Base-by-base conservation (phyloP, 768 basidiomycete genomes). In the Boletus eberwhitei region DNA sequence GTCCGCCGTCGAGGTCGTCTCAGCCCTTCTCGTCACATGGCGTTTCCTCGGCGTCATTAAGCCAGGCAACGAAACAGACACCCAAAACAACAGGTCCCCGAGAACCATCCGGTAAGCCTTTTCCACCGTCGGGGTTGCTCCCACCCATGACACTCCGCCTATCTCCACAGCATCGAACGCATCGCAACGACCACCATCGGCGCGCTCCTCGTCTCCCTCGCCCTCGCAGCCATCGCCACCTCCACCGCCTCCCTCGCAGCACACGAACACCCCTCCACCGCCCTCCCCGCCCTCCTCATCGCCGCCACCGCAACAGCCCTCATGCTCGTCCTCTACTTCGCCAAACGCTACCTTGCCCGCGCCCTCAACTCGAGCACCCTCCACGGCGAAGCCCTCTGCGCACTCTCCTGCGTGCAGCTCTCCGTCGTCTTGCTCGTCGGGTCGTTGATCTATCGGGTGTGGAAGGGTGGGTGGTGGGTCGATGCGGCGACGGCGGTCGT, bases 401-500 rank as follows among this genome's bases (percentile, higher is more conserved):
- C 75, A 0, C 70, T 79, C n/a, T 70, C 67, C 19, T 79, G 77
- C 59, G 66, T 71, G 24, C 70, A 79, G 45, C 70, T 79, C 32
- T 77, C 74, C 3, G 35, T 65, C 26, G 75, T 79, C 1, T 60
- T 79, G n/a, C 74, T 79, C 55, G 41, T 73, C 5, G 78, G 78
- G 1, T 69, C 71, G 11, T 45, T 76, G 42, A 59, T 78, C 21
- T 77, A 64, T 47, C 59, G 69, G 13, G 58, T 72, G 5, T 75
- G 77, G 76, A 51, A 59, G 2, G 72, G 72, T 19, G 78, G 76
- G 0, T 78, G 78, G 77, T 79, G 78, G 77, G 64, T 78, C 13
- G 55, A 59, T 26, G 7, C 40, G 2, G 52, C 40, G 17, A 54
- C 52, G 2, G 46, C 53, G 21, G 46, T 59, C 22, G 39, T 55